These are phyloP conservation scores for Cystobasidium sp. DNA, from an alignment of 1,284 basidiomycete species.

Conservation along the genomic window DNA sequence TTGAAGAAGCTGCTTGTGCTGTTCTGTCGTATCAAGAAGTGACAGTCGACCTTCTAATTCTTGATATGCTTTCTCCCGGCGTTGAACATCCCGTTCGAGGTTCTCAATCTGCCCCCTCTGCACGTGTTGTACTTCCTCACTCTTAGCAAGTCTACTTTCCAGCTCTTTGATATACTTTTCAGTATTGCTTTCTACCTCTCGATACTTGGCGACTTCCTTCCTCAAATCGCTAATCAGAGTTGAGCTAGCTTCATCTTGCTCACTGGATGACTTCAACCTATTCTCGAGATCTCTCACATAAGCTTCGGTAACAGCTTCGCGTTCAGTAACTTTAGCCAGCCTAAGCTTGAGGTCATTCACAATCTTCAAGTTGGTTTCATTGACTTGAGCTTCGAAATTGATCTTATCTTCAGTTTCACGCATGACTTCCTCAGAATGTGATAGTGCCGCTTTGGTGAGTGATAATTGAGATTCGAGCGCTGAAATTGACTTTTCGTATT, in stretches of 20 bases:
- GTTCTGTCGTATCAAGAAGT: constrained; percentile 67
- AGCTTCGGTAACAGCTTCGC: constrained; percentile 88
- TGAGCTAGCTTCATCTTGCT: constrained; percentile 73
- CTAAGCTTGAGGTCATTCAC: constrained; percentile 80
- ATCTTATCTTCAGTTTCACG: constrained; percentile 74
- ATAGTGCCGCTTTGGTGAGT: constrained; percentile 82
- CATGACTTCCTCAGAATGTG: constrained; percentile 86
- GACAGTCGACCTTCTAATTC: constrained; percentile 75
- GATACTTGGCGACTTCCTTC: constrained; percentile 77
- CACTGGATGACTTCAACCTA: constrained; percentile 80
- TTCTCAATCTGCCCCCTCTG: constrained; percentile 74
- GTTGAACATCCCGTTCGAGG: constrained; percentile 76
- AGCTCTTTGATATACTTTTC: constrained; percentile 85
- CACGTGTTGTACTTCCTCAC: constrained; percentile 73
- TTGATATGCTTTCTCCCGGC: constrained; percentile 68
- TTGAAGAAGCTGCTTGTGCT: constrained; percentile 62
- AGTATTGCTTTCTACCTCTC: constrained; percentile 73
- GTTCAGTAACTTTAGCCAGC: constrained; percentile 78
- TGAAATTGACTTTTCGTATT: constrained; percentile 96
- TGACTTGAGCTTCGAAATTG: constrained; percentile 63
- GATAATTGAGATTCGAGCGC: constrained; percentile 93
- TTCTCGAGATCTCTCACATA: constrained; percentile 91
- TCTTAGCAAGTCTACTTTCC: constrained; percentile 75
- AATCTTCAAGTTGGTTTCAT: constrained; percentile 77
- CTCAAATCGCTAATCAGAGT: constrained; percentile 79